Conservation (phyloP, 2,329 filamentous ascomycete genomes). For the Cytospora piceae region DNA sequence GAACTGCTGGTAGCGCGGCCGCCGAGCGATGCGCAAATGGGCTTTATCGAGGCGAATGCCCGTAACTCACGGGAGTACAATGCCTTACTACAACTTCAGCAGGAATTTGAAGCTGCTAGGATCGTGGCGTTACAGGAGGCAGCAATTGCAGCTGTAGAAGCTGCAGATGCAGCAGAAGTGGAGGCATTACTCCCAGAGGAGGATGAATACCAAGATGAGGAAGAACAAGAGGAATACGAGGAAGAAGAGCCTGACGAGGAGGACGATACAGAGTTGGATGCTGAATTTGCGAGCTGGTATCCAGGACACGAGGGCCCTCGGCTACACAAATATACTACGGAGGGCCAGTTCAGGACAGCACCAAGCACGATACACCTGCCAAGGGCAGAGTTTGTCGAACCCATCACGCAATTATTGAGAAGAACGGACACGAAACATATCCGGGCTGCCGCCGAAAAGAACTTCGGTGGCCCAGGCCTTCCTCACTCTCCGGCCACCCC, state of each 20-base stretch:
- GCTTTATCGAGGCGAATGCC: constrained; percentile 53
- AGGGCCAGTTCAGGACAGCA: constrained; percentile 74
- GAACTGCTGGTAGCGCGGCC: constrained; percentile 28
- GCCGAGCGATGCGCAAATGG: constrained; percentile 42
- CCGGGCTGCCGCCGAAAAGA: constrained; percentile 67
- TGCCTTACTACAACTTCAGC: constrained; percentile 58
- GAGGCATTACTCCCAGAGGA: constrained; percentile 37
- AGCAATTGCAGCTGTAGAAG: constrained; percentile 21
- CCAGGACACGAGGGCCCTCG: constrained; percentile 47
- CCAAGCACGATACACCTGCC: constrained; percentile 79
- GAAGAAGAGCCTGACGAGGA: constrained; percentile 38
- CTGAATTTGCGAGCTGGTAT: constrained; percentile 34
- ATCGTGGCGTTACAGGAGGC: constrained; percentile 40
- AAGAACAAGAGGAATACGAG: constrained; percentile 43
- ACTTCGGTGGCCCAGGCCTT: constrained; percentile 76
- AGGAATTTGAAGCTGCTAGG: constrained; percentile 56
- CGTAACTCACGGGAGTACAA: constrained; percentile 59
- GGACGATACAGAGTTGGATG: constrained; percentile 39
- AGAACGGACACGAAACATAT: constrained; percentile 76
- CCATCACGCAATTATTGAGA: constrained; percentile 70
- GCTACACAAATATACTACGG: constrained; percentile 73
- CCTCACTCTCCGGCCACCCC: constrained; percentile 79
- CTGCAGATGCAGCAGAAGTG: constrained; percentile 34
- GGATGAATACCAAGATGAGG: constrained; percentile 35
- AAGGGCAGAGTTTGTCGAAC: constrained; percentile 67